Base-by-base conservation (phyloP, 768 basidiomycete genomes). In the Pleurotus eryngii region DNA sequence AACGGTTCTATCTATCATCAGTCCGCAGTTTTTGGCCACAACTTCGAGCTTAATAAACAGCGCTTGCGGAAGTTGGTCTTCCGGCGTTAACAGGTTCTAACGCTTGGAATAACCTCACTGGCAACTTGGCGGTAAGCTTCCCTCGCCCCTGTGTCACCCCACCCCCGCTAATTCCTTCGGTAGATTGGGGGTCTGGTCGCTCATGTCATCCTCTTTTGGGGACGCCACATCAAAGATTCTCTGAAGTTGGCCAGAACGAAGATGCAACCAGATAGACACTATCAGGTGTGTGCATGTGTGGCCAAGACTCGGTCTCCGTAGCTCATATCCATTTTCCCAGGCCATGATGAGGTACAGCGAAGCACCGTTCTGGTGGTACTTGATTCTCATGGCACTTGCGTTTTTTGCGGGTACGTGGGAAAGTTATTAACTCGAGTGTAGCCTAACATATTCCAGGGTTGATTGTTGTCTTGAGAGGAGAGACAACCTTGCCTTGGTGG, bases 171-270 rank as follows among this genome's bases (percentile, higher is more conserved):
- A 54, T 17, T 9, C 12, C 8, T n/a, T 18, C 11, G 55, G 17
- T 65, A 83, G 79, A 84, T 85, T 58, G 85, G 85, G n/a, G 82
- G 80, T 20, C 70, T 87, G 27, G 74, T 87, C 56, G 76, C 81
- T 2, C 84, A 85, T 63, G 75, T 73, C 26, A 26, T 81, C 22
- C 69, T 84, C 30, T 86, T 86, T 70, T 84, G 83, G 82, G 77
- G 83, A 7, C 72, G 73, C 8, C 77, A 80, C 61, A 76, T 81
- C 3, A 61, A 67, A 3, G 70, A 77, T 1, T 80, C 81, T 0
- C 80, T 85, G 68, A 80, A 75, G 61, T 72, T 79, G 42, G 77
- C 79, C 1, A 71, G 75, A 42, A 61, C 63, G 20, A 75, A 73
- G 57, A 74, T 72, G 2, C 80, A 82, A 57, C 76, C 81, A 0